A percentile compares a stretch with the other conserved stretches of the same genome.
Conservation (phyloP, 345 rosid species). For the Arabis hirsuta region DNA sequence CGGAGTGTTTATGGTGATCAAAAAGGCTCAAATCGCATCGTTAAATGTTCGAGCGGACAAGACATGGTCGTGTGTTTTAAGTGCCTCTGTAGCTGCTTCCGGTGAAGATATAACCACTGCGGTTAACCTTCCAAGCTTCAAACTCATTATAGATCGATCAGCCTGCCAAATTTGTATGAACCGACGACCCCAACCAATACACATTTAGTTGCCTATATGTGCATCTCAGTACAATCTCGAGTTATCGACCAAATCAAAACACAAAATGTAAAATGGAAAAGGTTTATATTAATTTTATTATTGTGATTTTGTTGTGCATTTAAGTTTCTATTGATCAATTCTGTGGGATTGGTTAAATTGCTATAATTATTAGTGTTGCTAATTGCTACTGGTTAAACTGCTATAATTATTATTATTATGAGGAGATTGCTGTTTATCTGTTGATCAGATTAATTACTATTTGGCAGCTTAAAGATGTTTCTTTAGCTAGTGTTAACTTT, state of each 20-base stretch:
- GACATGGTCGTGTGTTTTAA: constrained; percentile 43
- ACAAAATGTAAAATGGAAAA: no score
- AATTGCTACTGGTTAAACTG: background rate
- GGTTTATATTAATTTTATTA: no score
- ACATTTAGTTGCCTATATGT: no score
- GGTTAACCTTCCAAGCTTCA: constrained; percentile 43
- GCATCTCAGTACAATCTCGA: no score
- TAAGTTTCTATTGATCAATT: background rate
- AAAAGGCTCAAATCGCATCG: constrained; percentile 31
- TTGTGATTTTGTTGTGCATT: background rate
- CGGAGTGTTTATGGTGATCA: constrained; percentile 37
- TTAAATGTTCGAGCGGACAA: constrained; percentile 39
- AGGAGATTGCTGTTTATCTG: background rate
- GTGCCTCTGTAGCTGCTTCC: constrained; percentile 38
- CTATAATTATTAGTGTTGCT: background rate
- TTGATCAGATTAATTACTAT: background rate
- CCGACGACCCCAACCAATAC: no score
- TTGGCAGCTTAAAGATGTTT: constrained; percentile 29
- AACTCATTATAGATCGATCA: constrained; percentile 52
- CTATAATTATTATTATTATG: background rate
- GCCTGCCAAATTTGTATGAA: constrained; percentile 6
- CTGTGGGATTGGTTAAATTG: background rate
- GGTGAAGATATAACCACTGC: constrained; percentile 42
- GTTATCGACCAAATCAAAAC: no score
- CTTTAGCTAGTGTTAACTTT: constrained; percentile 2